phyloP scores from a whole-genome alignment of 2,329 filamentous ascomycete species.

The Colletotrichum spinosum region DNA sequence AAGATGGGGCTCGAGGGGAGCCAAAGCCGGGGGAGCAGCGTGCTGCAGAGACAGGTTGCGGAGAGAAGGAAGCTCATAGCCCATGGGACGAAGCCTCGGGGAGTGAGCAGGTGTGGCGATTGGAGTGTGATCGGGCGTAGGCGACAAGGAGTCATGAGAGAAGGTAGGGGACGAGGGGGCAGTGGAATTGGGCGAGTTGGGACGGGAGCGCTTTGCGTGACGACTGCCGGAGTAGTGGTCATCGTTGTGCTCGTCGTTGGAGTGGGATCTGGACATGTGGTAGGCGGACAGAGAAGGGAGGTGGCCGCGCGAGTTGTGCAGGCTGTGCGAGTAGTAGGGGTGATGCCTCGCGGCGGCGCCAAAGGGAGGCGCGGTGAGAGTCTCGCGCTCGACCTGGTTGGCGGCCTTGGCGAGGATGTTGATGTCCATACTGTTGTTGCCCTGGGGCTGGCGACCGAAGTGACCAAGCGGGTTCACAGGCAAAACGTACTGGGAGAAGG shows the following conservation, averaged over 20 bases:
- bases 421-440: constrained; percentile 61
- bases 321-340: constrained; percentile 63
- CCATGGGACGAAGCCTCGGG: constrained; percentile 85
- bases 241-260: constrained; percentile 80
- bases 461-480: constrained; percentile 55
- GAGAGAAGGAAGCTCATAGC: constrained; percentile 86
- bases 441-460: constrained; percentile 52
- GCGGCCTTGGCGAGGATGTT: constrained; percentile 71
- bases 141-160: constrained; percentile 94
- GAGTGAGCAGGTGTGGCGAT: constrained; percentile 96
- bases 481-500: constrained; percentile 78
- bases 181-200: constrained; percentile 94
- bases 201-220: constrained; percentile 87
- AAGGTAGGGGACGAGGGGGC: constrained; percentile 96
- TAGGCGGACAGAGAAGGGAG: constrained; percentile 86
- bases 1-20: constrained; percentile 69
- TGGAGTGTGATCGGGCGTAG: constrained; percentile 98
- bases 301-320: constrained; percentile 67
- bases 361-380: constrained; percentile 51
- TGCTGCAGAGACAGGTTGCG: constrained; percentile 71
- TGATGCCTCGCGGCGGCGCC: constrained; percentile 62
- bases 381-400: constrained; percentile 72
- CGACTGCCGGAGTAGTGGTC: constrained; percentile 78
- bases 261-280: constrained; percentile 92
- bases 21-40: constrained; percentile 65